Evolutionary conservation across 2,329 filamentous ascomycete species (phyloP).

Genomic region (Raffaelea deltoideospora): DNA sequence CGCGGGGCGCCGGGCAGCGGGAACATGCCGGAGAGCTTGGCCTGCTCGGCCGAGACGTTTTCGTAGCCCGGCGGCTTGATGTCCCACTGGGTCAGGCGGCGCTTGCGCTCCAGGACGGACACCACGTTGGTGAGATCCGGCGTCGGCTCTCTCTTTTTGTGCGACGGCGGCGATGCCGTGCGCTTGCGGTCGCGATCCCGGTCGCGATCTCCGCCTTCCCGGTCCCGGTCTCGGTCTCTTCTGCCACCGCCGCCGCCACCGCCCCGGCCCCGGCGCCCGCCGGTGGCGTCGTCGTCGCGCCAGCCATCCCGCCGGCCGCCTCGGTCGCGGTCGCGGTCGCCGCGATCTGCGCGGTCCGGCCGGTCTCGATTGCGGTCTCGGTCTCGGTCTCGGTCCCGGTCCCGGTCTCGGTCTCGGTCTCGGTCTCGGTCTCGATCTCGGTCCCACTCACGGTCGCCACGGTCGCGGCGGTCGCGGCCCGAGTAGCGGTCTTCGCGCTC

Average conservation of each 20-base stretch:
- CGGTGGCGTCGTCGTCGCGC: conserved; percentile 52
- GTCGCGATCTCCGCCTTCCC: conserved; percentile 34
- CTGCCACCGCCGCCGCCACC: conserved; percentile 52
- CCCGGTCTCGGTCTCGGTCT: conserved; percentile 41
- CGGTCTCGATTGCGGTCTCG: conserved; percentile 16
- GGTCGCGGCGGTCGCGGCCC: conserved; percentile 52
- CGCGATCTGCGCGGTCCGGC: too few species aligned
- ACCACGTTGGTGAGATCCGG: conserved; percentile 81
- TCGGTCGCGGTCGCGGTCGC: conserved; percentile 15
- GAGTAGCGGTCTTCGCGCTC: conserved; percentile 89
- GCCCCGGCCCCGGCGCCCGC: conserved; percentile 45
- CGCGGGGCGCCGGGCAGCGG: conserved; percentile 88
- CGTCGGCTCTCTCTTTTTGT: conserved; percentile 91
- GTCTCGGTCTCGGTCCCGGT: conserved; percentile 30
- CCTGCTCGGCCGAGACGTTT: conserved; percentile 94
- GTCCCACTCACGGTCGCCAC: conserved; percentile 54
- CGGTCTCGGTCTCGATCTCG: conserved; percentile 56
- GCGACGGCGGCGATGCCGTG: conserved; percentile 61
- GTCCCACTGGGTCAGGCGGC: conserved; percentile 96
- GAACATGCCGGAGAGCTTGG: conserved; percentile 98
- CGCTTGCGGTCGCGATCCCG: conserved; percentile 48
- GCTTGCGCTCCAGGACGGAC: conserved; percentile 72
- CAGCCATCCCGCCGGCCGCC: conserved; percentile 42
- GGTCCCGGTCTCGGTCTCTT: conserved; percentile 20
- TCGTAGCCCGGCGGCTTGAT: conserved; percentile 98